Percentiles rank a stretch among this genome's conserved stretches.
Conservation (phyloP, 495 filamentous ascomycete species). For the Neurospora sp. region DNA sequence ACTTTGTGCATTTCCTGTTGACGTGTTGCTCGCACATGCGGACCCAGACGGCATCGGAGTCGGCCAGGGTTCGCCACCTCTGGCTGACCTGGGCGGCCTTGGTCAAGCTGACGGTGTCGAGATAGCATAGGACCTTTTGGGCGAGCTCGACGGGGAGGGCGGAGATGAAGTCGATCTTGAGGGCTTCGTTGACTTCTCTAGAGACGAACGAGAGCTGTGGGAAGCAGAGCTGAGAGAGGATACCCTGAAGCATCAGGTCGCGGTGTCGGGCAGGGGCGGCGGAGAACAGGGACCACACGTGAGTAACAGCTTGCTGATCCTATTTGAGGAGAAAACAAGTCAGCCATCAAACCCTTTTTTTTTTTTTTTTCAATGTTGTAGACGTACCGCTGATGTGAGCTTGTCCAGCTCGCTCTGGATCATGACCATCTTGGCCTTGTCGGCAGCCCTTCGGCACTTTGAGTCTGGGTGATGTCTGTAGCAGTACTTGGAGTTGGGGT, state of each 20-base stretch:
- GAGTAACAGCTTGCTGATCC: constrained; percentile 78
- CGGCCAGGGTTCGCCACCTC: constrained; percentile 76
- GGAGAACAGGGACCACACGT: constrained; percentile 96
- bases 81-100: constrained; percentile 93
- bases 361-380: neutral
- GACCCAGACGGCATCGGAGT: constrained; percentile 97
- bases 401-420: constrained; percentile 79
- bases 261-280: constrained; percentile 89
- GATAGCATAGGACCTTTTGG: constrained; percentile 83
- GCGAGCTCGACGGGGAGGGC: constrained; percentile 84
- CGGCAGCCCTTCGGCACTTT: constrained; percentile 82
- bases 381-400: constrained; percentile 53
- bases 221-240: constrained; percentile 93
- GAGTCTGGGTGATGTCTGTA: constrained; percentile 92
- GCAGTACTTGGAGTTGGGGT: constrained; percentile 82
- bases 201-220: constrained; percentile 91
- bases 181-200: constrained; percentile 74
- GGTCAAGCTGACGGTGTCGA: constrained; percentile 94
- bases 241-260: constrained; percentile 88
- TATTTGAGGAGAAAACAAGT: neutral
- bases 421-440: constrained; percentile 92
- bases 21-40: constrained; percentile 98
- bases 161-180: constrained; percentile 89
- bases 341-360: neutral
- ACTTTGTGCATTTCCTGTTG: constrained; percentile 91